Evolutionary conservation across 495 filamentous ascomycete species (phyloP).

Genomic region (Penicillium egyptiacum): DNA sequence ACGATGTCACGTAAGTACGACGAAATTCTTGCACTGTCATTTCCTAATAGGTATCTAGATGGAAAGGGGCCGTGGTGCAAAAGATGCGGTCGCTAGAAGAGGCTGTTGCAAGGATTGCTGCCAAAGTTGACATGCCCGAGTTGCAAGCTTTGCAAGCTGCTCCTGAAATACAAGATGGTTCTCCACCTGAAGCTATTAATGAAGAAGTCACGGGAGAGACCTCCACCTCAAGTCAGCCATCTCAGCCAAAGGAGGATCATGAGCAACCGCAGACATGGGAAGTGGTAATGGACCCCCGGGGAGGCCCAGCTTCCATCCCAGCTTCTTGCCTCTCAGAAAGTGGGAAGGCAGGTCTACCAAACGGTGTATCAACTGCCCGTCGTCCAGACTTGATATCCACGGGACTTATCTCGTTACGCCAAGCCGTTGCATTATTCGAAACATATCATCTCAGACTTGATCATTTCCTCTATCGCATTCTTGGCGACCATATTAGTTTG

Average conservation of each 20-base stretch:
- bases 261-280: conserved; percentile 18
- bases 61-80: conserved; percentile 30
- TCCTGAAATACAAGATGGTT: conserved; percentile 10
- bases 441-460: conserved; percentile 35
- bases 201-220: conserved; percentile 1
- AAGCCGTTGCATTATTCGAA: conserved; percentile 29
- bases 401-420: conserved; percentile 20
- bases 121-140: conserved; percentile 29
- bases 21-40: neutral
- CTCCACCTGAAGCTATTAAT: conserved; percentile 7
- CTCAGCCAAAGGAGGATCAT: conserved; percentile 1
- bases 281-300: conserved; percentile 25
- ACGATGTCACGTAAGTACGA: conserved; percentile 32
- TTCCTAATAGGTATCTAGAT: conserved; percentile 19
- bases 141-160: neutral
- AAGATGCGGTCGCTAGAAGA: conserved; percentile 31
- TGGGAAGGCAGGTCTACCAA: conserved; percentile 16
- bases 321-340: conserved; percentile 29
- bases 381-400: conserved; percentile 25
- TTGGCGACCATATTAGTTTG: conserved; percentile 31
- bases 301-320: conserved; percentile 33
- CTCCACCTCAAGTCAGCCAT: neutral
- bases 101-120: conserved; percentile 23
- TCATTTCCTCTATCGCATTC: conserved; percentile 39
- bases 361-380: conserved; percentile 12